Percentiles rank a stretch among this genome's conserved stretches.
Conservation (phyloP, 2,329 filamentous ascomycete genomes). For the Aspergillus novofumigatus region DNA sequence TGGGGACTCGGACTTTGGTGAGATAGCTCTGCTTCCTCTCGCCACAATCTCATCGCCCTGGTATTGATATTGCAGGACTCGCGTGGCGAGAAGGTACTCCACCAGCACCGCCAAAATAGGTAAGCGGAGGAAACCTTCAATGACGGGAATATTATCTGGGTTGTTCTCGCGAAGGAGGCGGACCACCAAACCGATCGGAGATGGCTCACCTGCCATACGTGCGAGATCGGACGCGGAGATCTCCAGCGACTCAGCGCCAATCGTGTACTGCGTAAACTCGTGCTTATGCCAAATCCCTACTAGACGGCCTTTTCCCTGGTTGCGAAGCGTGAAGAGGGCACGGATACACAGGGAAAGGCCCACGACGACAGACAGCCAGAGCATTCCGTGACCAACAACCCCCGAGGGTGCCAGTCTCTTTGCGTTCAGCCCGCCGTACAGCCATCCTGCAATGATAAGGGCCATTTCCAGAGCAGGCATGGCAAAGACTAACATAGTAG, state of each 20-base stretch:
- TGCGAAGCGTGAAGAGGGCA: neutral
- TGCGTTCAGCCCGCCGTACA: slow-evolving; percentile 1
- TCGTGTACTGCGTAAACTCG: neutral
- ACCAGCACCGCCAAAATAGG: neutral
- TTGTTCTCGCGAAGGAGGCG: neutral
- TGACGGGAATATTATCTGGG: neutral
- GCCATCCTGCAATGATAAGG: neutral
- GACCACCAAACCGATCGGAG: neutral
- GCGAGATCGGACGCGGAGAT: neutral
- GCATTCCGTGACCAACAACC: neutral
- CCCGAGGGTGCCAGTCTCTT: neutral
- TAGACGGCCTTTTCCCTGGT: neutral
- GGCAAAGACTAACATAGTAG: neutral
- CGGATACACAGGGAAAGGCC: neutral
- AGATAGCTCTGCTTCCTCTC: neutral
- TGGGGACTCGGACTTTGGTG: slow-evolving; percentile 1
- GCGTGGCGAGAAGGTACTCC: neutral
- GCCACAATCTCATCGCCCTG: neutral
- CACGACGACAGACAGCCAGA: neutral
- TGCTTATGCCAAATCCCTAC: neutral
- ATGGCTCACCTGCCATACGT: neutral
- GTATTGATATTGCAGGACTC: slow-evolving; percentile 1
- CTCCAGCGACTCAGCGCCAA: neutral
- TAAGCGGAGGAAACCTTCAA: slow-evolving; percentile 1
- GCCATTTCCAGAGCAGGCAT: neutral